Base-by-base conservation (phyloP, 345 rosid genomes). In the Lepidium didymum region DNA sequence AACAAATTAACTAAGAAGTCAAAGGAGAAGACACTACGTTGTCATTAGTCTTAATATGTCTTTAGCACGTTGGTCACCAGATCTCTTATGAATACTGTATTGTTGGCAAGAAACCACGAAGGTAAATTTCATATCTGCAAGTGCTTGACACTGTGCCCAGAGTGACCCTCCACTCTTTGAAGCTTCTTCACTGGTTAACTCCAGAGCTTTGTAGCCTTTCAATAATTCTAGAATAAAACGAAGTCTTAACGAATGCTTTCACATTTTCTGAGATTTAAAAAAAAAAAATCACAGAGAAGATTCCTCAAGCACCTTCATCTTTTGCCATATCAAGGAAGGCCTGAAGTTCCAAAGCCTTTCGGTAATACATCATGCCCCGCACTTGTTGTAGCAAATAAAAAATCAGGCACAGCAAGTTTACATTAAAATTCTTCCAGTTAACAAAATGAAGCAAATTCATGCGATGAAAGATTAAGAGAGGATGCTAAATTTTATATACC, bases 291-390 rank as follows among this genome's bases (percentile, higher is more conserved):
- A 61, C 33, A 61, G 31, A 3, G 3, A 43, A 70, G 38, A n/a
- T 69, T 56, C 52, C 35, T 67, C 38, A 70, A 31, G 36, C 65
- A 82, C 86, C 93, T 72, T 84, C 87, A 76, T 84, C 80, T 19
- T 72, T 75, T 37, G 91, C 81, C 85, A 85, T 84, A 70, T 89
- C 93, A 77, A 87, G 87, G 72, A 86, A 85, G 62, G 87, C 87
- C 70, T 89, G 96, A 57, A 89, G 89, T 76, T 87, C 93, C 78
- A 87, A 75, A 56, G 96, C 93, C 73, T 79, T 83, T 61, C 90
- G 85, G 69, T 81, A 85, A 69, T 87, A 89, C 96, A 89, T 89
- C 91, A 89, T 89, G 64, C 96, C 96, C 68, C 96, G 77, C 45
- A 87, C 93, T 89, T 15, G 61, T 50, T 41, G 60, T 50, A 38